Percentiles rank a stretch among this genome's conserved stretches.
These are phyloP conservation scores for Pelargonium cotyledonis DNA, from an alignment of 441 rosid species.

Conservation along the genomic window DNA sequence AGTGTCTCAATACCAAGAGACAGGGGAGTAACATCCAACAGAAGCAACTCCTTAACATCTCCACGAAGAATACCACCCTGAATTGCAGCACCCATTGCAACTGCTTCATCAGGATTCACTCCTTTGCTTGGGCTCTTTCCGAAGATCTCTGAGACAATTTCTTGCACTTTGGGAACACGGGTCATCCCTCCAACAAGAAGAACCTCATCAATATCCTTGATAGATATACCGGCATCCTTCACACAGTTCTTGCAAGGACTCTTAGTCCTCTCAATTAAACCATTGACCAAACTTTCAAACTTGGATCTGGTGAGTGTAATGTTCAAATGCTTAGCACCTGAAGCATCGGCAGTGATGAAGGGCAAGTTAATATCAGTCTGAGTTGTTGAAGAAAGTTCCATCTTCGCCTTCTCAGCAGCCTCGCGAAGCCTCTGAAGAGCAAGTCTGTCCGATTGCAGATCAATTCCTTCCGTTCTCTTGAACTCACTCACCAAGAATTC, in stretches of 20 bases:
- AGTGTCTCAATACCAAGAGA: constrained; percentile 96
- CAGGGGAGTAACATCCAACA: constrained; percentile 82
- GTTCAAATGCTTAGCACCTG: constrained; percentile 89
- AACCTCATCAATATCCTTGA: constrained; percentile 84
- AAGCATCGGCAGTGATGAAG: constrained; percentile 81
- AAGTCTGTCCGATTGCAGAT: constrained; percentile 71
- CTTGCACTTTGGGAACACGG: constrained; percentile 92
- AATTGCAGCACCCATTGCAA: constrained; percentile 93
- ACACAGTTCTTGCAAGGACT: constrained; percentile 77
- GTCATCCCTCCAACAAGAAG: constrained; percentile 98
- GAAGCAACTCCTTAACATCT: constrained; percentile 85
- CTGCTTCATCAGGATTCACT: constrained; percentile 97
- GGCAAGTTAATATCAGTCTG: constrained; percentile 94
- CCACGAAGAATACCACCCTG: constrained; percentile 98
- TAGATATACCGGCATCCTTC: constrained; percentile 78
- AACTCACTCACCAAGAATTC: constrained; percentile 78
- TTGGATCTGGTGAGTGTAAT: constrained; percentile 76
- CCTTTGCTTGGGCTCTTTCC: constrained; percentile 92
- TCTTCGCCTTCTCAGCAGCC: constrained; percentile 99
- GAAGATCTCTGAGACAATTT: constrained; percentile 66
- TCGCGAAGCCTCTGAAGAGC: constrained; percentile 94
- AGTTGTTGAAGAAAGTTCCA: constrained; percentile 81
- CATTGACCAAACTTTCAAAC: constrained; percentile 62
- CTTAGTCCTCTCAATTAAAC: constrained; percentile 80
- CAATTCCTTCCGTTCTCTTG: constrained; percentile 66